phyloP scores from a whole-genome alignment of 2,329 filamentous ascomycete species.

The Alternaria alternata region DNA sequence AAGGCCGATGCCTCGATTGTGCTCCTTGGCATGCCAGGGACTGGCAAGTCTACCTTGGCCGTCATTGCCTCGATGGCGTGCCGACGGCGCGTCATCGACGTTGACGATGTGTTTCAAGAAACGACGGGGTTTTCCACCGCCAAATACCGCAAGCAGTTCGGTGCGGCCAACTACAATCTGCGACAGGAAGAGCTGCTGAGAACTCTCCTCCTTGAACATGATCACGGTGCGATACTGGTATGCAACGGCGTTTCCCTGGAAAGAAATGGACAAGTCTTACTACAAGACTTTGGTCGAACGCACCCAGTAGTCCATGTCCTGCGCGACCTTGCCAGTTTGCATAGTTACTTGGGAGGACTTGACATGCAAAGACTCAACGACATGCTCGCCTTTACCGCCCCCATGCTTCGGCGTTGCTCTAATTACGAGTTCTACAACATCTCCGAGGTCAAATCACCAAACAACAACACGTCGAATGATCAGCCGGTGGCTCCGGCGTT shows the following conservation, averaged over 20 bases:
- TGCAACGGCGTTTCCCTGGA: slow-evolving; percentile 76
- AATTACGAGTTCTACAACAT: slow-evolving; percentile 82
- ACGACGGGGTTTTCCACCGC: slow-evolving; percentile 68
- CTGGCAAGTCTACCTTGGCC: slow-evolving; percentile 78
- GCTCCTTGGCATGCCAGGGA: slow-evolving; percentile 75
- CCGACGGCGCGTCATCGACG: slow-evolving; percentile 72
- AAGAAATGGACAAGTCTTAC: slow-evolving; percentile 65
- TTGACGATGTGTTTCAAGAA: slow-evolving; percentile 73
- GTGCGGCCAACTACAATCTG: slow-evolving; percentile 67
- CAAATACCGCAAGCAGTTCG: slow-evolving; percentile 69
- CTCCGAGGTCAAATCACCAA: slow-evolving; percentile 59
- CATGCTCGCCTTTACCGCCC: slow-evolving; percentile 65
- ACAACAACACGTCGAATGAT: slow-evolving; percentile 25
- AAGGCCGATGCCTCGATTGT: slow-evolving; percentile 73
- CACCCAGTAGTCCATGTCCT: slow-evolving; percentile 77
- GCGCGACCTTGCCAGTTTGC: slow-evolving; percentile 71
- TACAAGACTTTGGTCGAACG: slow-evolving; percentile 68
- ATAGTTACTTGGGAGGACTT: slow-evolving; percentile 64
- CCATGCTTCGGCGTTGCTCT: slow-evolving; percentile 70
- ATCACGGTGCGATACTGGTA: slow-evolving; percentile 71
- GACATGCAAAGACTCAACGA: slow-evolving; percentile 65
- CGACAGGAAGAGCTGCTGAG: slow-evolving; percentile 70
- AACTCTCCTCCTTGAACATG: slow-evolving; percentile 66
- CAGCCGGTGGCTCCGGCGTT: slow-evolving; percentile 62
- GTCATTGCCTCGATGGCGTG: slow-evolving; percentile 78